Percentiles rank a stretch among this genome's conserved stretches.
Conservation (phyloP, 306 rosid species). For the Chamaecrista fasciculata region DNA sequence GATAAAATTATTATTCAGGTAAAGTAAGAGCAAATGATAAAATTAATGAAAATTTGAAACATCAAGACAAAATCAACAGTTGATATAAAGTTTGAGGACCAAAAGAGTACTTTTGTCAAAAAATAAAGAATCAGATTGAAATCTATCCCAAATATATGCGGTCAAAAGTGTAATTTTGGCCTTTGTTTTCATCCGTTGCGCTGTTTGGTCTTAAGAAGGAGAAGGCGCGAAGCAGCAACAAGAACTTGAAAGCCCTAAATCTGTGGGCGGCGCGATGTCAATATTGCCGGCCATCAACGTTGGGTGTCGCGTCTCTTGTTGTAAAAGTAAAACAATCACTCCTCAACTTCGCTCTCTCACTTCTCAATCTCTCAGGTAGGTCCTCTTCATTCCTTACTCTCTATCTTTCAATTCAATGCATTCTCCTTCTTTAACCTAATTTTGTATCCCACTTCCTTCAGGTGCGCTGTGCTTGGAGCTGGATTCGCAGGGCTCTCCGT, state of each 20-base stretch:
- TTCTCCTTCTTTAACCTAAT: background rate
- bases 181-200: too few species aligned
- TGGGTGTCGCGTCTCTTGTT: slow-evolving; percentile 11
- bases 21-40: too few species aligned
- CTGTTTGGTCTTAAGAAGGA: too few species aligned
- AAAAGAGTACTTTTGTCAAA: too few species aligned
- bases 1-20: too few species aligned
- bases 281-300: background rate
- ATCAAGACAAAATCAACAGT: too few species aligned
- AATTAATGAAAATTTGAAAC: too few species aligned
- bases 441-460: slow-evolving; percentile 1
- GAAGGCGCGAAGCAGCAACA: too few species aligned
- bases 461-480: slow-evolving; percentile 95
- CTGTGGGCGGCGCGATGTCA: background rate
- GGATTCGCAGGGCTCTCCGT: slow-evolving; percentile 93
- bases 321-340: background rate
- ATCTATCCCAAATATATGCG: too few species aligned
- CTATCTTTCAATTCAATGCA: background rate
- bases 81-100: too few species aligned
- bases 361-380: slow-evolving; percentile 74
- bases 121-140: too few species aligned
- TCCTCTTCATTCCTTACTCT: background rate
- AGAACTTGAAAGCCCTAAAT: slow-evolving; percentile 6
- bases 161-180: too few species aligned
- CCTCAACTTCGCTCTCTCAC: slow-evolving; percentile 28